phyloP scores from a whole-genome alignment of 306 rosid genomes.

The Gleditsia sinensis region DNA sequence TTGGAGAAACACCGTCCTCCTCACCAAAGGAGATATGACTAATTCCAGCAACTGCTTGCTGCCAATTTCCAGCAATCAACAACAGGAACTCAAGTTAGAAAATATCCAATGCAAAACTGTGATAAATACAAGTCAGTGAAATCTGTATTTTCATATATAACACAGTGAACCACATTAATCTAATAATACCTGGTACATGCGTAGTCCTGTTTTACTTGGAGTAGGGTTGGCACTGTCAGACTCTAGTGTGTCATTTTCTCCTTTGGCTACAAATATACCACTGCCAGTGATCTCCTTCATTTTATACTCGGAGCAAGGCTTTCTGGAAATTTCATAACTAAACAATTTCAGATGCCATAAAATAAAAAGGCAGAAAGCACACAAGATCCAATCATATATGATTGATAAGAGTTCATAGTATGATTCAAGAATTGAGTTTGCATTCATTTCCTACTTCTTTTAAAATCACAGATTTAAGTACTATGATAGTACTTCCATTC shows the following conservation, averaged over 20 bases:
- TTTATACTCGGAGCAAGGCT: slow-evolving; percentile 90
- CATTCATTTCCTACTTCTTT: slow-evolving; percentile 9
- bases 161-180: background rate
- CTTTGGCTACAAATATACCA: slow-evolving; percentile 77
- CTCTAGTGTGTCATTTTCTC: slow-evolving; percentile 62
- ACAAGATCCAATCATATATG: background rate
- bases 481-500: background rate
- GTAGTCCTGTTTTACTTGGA: slow-evolving; percentile 70
- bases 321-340: slow-evolving; percentile 53
- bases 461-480: background rate
- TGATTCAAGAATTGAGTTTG: background rate
- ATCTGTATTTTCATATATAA: background rate
- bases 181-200: slow-evolving; percentile 87
- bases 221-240: slow-evolving; percentile 59
- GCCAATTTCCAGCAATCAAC: slow-evolving; percentile 40
- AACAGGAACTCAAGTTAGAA: slow-evolving; percentile 32
- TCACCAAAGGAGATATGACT: slow-evolving; percentile 96
- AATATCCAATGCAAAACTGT: background rate
- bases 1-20: slow-evolving; percentile 75
- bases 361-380: background rate
- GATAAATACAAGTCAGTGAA: background rate
- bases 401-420: background rate
- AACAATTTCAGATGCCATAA: slow-evolving; percentile 34
- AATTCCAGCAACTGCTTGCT: slow-evolving; percentile 89
- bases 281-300: slow-evolving; percentile 99